Base-by-base conservation (phyloP, 352 stramenopile species). In the Aphanomyces cochlioides region DNA sequence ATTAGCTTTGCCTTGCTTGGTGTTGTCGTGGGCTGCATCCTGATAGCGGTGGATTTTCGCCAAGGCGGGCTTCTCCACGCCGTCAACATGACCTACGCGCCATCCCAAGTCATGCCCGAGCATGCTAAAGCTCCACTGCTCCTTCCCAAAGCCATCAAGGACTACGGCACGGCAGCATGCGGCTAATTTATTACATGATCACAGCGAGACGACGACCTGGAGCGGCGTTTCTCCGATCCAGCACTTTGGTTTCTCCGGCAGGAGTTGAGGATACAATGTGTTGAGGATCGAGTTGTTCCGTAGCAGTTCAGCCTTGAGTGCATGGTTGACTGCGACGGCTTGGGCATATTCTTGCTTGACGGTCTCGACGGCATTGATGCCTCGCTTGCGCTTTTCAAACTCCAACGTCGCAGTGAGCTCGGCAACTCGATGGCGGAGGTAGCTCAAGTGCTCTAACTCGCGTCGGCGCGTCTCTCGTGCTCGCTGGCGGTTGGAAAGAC, bases 111-210 rank as follows among this genome's bases (percentile, higher is more conserved):
- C 15, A 58, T 19, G 21, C 50, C 50, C 17, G 15, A 58, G 17
- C 7, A 37, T 8, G 50, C 19, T 7, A 58, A 58, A 58, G 50
- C 7, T 0, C 17, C 7, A 12, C 50, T 58, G 7, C 50, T 58
- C 50, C 45, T 53, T 15, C 50, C 50, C 50, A 58, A 58, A 28
- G 17, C 50, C 50, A 36, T 58, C 7, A 58, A 58, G 36, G 50
- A 7, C 7, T 58, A 58, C 17, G 50, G 50, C 7, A 58, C 50
- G 15, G 19, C 50, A 8, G 15, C 50, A 17, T 17, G 19, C 50
- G 17, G 43, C 43, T 50, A 50, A 50, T 50, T 50, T 12, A 50
- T 50, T 28, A 28, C 28, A 28, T 28, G 28, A 28, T 28, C 28
- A 28, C 28, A 28, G 28, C 28, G 28, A 28, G 28, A 28, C 28